phyloP scores from a whole-genome alignment of 768 basidiomycete genomes.

The Asterophora parasitica region DNA sequence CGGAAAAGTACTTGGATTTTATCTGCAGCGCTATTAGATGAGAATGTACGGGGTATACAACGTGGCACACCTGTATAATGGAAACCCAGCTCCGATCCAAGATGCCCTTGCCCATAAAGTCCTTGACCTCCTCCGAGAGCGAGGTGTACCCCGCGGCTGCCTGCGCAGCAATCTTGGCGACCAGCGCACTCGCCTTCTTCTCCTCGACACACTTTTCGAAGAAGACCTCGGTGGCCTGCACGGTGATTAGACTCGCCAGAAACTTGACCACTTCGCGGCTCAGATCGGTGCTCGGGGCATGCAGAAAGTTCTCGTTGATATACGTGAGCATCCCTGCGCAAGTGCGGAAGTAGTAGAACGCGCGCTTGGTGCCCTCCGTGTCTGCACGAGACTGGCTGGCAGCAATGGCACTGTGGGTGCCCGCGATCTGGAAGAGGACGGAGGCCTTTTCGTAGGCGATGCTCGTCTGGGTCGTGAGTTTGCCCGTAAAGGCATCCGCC shows the following conservation, averaged over 20 bases:
- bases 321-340: constrained; percentile 97
- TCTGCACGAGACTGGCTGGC: constrained; percentile 79
- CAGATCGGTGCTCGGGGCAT: constrained; percentile 94
- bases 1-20: constrained; percentile 87
- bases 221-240: constrained; percentile 95
- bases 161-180: constrained; percentile 82
- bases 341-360: constrained; percentile 87
- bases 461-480: constrained; percentile 90
- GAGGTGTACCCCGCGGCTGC: constrained; percentile 76
- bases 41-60: neutral
- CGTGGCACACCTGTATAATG: constrained; percentile 58
- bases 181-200: constrained; percentile 76
- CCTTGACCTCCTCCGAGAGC: constrained; percentile 89
- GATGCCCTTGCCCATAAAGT: constrained; percentile 94
- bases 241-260: constrained; percentile 79
- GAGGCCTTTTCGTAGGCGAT: constrained; percentile 98
- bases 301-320: constrained; percentile 99
- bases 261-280: constrained; percentile 94
- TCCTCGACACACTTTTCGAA: constrained; percentile 92
- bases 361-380: constrained; percentile 87
- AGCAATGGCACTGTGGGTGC: constrained; percentile 90
- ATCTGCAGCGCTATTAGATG: constrained; percentile 41
- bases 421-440: constrained; percentile 92
- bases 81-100: constrained; percentile 94
- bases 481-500: constrained; percentile 95